Percentiles rank a stretch among this genome's conserved stretches.
phyloP scores from a whole-genome alignment of 2,329 filamentous ascomycete species.

The Clarireedia sp. region DNA sequence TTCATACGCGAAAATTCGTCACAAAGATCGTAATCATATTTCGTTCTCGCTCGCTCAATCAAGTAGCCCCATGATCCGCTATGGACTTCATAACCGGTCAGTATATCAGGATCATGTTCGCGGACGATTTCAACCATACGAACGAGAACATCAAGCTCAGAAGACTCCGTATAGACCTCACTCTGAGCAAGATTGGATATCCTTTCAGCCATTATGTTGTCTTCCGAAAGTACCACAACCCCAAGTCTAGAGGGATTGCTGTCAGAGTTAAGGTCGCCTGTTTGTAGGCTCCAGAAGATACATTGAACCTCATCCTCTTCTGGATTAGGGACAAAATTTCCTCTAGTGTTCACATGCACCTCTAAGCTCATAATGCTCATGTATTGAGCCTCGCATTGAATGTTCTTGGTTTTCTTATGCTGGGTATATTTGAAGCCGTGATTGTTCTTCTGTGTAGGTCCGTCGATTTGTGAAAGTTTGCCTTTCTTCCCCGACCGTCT shows the following conservation, averaged over 20 bases:
- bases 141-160: conserved; percentile 78
- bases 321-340: conserved; percentile 74
- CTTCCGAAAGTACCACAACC: conserved; percentile 62
- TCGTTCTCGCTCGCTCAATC: conserved; percentile 76
- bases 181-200: conserved; percentile 54
- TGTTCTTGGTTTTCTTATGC: conserved; percentile 62
- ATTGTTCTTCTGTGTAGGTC: conserved; percentile 72
- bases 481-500: conserved; percentile 16
- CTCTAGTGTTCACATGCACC: conserved; percentile 81
- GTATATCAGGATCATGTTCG: conserved; percentile 76
- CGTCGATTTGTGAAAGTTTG: conserved; percentile 76
- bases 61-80: conserved; percentile 92
- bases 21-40: conserved; percentile 85
- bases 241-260: conserved; percentile 54
- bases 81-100: conserved; percentile 93
- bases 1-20: conserved; percentile 89
- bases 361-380: conserved; percentile 97
- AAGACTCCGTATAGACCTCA: conserved; percentile 65
- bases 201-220: conserved; percentile 48
- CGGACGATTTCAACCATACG: conserved; percentile 83
- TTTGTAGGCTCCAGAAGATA: conserved; percentile 84
- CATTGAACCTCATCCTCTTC: conserved; percentile 82
- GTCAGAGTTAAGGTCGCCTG: conserved; percentile 54
- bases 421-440: conserved; percentile 83
- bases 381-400: conserved; percentile 79